Percentiles rank a stretch among this genome's conserved stretches.
These are phyloP conservation scores for Microbotryomycetes sp. DNA, from an alignment of 1,284 basidiomycete genomes.

Conservation along the genomic window DNA sequence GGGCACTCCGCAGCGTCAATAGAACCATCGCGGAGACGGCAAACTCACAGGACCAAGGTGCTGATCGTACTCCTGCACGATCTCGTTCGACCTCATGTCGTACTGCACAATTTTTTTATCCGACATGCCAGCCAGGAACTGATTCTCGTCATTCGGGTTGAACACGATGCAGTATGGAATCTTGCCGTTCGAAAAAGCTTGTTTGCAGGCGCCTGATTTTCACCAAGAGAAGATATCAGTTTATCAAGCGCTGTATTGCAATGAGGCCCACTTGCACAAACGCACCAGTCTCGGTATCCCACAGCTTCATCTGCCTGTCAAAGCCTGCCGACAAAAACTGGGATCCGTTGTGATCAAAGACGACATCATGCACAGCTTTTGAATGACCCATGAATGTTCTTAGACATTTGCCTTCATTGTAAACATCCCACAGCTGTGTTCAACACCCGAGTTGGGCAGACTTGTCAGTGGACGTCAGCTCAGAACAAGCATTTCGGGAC, in stretches of 20 bases:
- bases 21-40: no score
- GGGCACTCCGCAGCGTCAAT: background rate
- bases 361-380: slow-evolving; percentile 92
- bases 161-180: slow-evolving; percentile 91
- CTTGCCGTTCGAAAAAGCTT: slow-evolving; percentile 93
- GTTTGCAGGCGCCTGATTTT: slow-evolving; percentile 75
- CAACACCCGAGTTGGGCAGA: background rate
- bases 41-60: slow-evolving; percentile 80
- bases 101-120: slow-evolving; percentile 99
- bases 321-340: slow-evolving; percentile 89
- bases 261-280: no score
- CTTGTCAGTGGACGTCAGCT: no score
- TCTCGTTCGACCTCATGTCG: slow-evolving; percentile 85
- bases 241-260: no score
- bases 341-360: slow-evolving; percentile 86
- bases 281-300: slow-evolving; percentile 91
- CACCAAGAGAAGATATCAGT: no score
- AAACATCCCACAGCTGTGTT: slow-evolving; percentile 91
- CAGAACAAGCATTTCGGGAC: background rate
- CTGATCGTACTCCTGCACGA: slow-evolving; percentile 97
- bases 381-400: slow-evolving; percentile 96
- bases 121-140: slow-evolving; percentile 96
- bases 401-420: slow-evolving; percentile 91
- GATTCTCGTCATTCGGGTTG: slow-evolving; percentile 94
- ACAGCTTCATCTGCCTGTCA: slow-evolving; percentile 95